Evolutionary conservation across 441 rosid genomes (phyloP).

Genomic region (Kokia cookei): DNA sequence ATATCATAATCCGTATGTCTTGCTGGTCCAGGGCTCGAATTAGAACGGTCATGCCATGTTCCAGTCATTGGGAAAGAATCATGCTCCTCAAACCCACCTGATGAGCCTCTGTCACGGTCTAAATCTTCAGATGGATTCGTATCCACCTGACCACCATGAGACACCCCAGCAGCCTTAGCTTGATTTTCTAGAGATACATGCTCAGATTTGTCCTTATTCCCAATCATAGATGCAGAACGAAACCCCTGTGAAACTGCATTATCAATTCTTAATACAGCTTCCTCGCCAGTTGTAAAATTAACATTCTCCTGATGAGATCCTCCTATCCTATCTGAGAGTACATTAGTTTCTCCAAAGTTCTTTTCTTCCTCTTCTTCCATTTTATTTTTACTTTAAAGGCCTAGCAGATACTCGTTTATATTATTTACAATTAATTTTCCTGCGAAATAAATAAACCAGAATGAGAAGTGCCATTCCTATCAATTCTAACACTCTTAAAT

Average conservation of each 20-base stretch:
- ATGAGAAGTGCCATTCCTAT: background rate
- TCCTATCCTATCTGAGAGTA: slow-evolving; percentile 26
- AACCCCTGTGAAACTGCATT: slow-evolving; percentile 22
- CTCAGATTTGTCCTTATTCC: slow-evolving; percentile 72
- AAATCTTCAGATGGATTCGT: slow-evolving; percentile 33
- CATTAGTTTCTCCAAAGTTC: slow-evolving; percentile 36
- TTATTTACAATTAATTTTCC: slow-evolving; percentile 17
- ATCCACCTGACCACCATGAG: slow-evolving; percentile 19
- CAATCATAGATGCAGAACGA: slow-evolving; percentile 28
- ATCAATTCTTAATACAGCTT: slow-evolving; percentile 20
- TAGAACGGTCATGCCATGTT: slow-evolving; percentile 28
- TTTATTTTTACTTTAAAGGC: slow-evolving; percentile 9
- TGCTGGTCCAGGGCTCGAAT: slow-evolving; percentile 4
- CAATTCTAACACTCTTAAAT: background rate
- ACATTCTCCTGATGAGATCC: slow-evolving; percentile 26
- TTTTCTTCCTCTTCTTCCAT: slow-evolving; percentile 81
- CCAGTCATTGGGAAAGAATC: slow-evolving; percentile 20
- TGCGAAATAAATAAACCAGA: slow-evolving; percentile 11
- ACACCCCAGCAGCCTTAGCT: slow-evolving; percentile 33
- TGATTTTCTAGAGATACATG: slow-evolving; percentile 78
- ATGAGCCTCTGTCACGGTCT: slow-evolving; percentile 34
- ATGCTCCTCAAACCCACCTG: slow-evolving; percentile 30
- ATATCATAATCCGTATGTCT: slow-evolving; percentile 24
- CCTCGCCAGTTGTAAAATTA: slow-evolving; percentile 21
- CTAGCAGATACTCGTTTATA: slow-evolving; percentile 30